Conservation (phyloP, 108 stramenopile species). For the Schizochytrium sp. region DNA sequence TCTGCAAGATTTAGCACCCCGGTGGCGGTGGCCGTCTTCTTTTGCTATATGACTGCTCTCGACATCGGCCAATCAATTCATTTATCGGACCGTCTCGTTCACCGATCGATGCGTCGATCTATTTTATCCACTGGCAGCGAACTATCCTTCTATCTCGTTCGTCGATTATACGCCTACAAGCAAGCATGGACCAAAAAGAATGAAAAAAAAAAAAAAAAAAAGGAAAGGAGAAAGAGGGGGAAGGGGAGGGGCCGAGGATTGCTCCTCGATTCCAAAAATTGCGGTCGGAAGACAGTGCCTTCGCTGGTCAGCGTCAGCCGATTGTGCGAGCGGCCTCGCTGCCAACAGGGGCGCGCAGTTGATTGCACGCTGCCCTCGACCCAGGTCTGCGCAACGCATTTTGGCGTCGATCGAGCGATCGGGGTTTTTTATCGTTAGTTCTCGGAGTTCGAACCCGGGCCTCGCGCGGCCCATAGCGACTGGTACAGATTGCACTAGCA, state of each 20-base stretch:
- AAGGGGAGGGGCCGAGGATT: neutral
- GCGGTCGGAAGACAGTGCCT: neutral
- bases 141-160: too few species aligned
- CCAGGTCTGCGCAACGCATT: neutral
- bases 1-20: too few species aligned
- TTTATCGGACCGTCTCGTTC: too few species aligned
- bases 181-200: neutral
- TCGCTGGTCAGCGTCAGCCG: neutral
- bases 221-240: neutral
- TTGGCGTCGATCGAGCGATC: neutral
- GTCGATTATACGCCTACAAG: too few species aligned
- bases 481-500: neutral
- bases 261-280: slow-evolving; percentile 6
- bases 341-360: neutral
- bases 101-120: too few species aligned
- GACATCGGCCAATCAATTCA: too few species aligned
- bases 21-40: too few species aligned
- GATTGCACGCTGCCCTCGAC: neutral
- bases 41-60: too few species aligned
- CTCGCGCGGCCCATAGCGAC: neutral
- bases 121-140: too few species aligned
- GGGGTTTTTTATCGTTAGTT: neutral
- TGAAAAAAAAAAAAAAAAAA: neutral
- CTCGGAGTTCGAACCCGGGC: neutral
- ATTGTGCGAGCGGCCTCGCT: neutral